Evolutionary conservation across 2,329 filamentous ascomycete species (phyloP), one percentile per base, ranked within the genome.

Genomic region (Fusarium sp.): DNA sequence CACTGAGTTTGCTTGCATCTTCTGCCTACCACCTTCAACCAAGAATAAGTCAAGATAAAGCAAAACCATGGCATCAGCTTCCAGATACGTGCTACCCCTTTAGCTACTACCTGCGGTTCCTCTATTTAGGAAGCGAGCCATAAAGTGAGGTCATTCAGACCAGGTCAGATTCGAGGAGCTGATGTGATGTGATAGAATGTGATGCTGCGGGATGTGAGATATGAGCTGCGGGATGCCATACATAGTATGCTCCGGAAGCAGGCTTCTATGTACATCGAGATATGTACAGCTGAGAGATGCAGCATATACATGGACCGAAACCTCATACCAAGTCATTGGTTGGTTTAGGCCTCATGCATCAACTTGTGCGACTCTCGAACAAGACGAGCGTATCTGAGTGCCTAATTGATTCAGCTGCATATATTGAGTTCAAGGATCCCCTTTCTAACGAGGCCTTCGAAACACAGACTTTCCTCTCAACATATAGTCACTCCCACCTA

Each of bases 381-480:
- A 57, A 56, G 44, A 48, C 57, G 48, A 56, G 44, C 34, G 53
- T 66, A 47, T 51, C 34, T 46, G 45, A 58, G 44, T 66, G 42
- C 63, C 68, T 51, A 64, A 65, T 63, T 56, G 52, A 55, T 41
- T 59, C 67, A 53, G 65, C 44, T 66, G 68, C 67, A 61, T 66
- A 64, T 46, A 53, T 62, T 51, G 59, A 66, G 30, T 40, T 54
- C 59, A 71, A 37, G 61, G 61, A 63, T 61, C 42, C 64, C 54
- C 48, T 55, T 56, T 69, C 42, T 53, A 63, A 61, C 46, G 47
- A 52, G 59, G 62, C 52, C 72, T 71, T 74, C 66, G 74, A 69
- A 75, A 74, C 60, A 59, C 69, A 61, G 65, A 41, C 61, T 41
- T 55, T 58, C 67, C 68, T 67, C 70, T 55, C 70, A 56, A 65